Evolutionary conservation across 2,329 filamentous ascomycete genomes (phyloP), one percentile per base, ranked within the genome.

Genomic region (Pleomassaria siparia): DNA sequence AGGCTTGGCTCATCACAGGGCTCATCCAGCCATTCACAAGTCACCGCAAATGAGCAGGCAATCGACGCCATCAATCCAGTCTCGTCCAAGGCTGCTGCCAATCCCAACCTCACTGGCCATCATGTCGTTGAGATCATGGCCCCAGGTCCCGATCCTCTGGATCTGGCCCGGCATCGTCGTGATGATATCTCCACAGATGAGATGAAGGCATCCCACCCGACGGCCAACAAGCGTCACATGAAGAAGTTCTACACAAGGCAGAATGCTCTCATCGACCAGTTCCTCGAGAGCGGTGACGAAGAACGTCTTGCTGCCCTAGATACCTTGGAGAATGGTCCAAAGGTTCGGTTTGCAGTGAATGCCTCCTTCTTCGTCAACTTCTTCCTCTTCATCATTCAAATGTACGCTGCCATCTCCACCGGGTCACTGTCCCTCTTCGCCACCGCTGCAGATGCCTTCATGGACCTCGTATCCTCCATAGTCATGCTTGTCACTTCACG

Each of bases 361-460:
- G 69, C 66, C 29, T 69, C 66, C 1, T 71, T 70, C 35, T 9
- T 51, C 0, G 68, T 72, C 50, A 71, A 72, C 54, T 70, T 70
- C 47, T 80, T 70, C 50, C 70, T 83, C 22, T 82, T 82, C 56
- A 55, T 80, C 60, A 82, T 83, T 49, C 80, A 83, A 69, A 64
- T 82, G 44, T 83, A 83, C 59, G 80, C 80, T 33, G 80, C 80
- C 43, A 69, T 82, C 44, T 78, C 78, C 26, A 83, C 80, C 1
- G 79, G 79, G 10, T 85, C 82, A 13, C 72, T 86, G 50, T 81
- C 82, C 1, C 74, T 86, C 16, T 84, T 86, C 51, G 82, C 82
- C 13, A 85, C 82, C n/a, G 79, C 83, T 21, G 82, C 83, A 36
- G 83, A 86, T 70, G 82, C 82, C 4, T 83, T 84, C 64, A 81